Conservation (phyloP, 179 eudicot species). For the Spergularia azorica region DNA sequence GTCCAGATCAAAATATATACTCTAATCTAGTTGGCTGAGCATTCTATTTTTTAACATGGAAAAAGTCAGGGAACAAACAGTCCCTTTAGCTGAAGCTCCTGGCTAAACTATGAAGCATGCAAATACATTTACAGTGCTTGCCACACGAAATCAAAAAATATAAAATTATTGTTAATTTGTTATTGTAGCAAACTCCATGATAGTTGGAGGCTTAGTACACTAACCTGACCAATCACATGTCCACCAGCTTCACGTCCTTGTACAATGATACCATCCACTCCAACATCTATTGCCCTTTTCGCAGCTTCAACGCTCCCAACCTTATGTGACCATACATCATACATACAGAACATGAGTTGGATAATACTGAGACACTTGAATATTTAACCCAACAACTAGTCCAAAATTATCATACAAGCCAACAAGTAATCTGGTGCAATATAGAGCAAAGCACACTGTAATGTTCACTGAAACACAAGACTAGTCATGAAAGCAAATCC, state of each 20-base stretch:
- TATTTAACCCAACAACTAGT: no score
- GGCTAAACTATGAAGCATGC: no score
- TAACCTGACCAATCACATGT: slow-evolving; percentile 90
- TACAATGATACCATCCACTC: slow-evolving; percentile 87
- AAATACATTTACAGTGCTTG: background rate
- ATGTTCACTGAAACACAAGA: background rate
- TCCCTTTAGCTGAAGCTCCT: no score
- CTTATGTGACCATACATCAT: slow-evolving; percentile 32
- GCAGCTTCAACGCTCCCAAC: slow-evolving; percentile 82
- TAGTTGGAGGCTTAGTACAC: slow-evolving; percentile 1
- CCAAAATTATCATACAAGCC: background rate
- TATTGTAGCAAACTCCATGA: background rate
- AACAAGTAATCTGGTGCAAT: background rate
- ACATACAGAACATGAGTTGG: slow-evolving; percentile 1
- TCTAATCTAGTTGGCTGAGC: no score
- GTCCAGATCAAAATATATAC: no score
- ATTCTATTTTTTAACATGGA: no score
- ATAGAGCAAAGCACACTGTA: background rate
- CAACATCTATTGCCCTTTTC: slow-evolving; percentile 55
- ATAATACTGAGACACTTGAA: background rate
- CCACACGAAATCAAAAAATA: background rate
- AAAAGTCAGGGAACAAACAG: no score
- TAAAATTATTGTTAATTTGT: background rate
- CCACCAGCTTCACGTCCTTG: slow-evolving; percentile 97
- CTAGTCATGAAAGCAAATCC: no score